phyloP scores from a whole-genome alignment of 2,329 filamentous ascomycete genomes.

The Gaeumannomyces sp. region DNA sequence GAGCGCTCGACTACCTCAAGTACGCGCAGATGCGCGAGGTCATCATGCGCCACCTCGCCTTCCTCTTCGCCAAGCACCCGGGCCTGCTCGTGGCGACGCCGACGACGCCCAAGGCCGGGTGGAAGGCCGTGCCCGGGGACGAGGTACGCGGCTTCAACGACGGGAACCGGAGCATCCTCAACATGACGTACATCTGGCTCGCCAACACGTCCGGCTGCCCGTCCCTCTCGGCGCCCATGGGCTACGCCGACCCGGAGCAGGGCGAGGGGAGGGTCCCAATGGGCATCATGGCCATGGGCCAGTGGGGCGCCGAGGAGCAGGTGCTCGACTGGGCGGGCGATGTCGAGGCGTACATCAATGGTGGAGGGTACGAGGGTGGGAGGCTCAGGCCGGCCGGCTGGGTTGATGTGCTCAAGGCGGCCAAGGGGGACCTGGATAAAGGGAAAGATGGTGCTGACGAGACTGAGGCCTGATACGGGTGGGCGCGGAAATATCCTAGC shows the following conservation, averaged over 20 bases:
- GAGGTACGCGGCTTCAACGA: constrained; percentile 68
- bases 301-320: constrained; percentile 62
- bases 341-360: constrained; percentile 48
- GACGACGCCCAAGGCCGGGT: constrained; percentile 69
- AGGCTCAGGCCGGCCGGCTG: constrained; percentile 47
- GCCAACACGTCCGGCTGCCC: constrained; percentile 79
- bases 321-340: constrained; percentile 55
- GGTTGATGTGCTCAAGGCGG: constrained; percentile 48
- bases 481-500: no score
- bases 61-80: constrained; percentile 63
- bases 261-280: constrained; percentile 55
- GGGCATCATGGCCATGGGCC: constrained; percentile 56
- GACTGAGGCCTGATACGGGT: not conserved
- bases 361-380: constrained; percentile 34
- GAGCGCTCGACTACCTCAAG: constrained; percentile 63
- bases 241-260: constrained; percentile 55
- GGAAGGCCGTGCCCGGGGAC: constrained; percentile 55
- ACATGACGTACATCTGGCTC: constrained; percentile 81
- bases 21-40: constrained; percentile 68
- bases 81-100: constrained; percentile 75
- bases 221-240: constrained; percentile 67
- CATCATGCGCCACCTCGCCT: constrained; percentile 71
- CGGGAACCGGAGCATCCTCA: constrained; percentile 63
- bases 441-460: not conserved
- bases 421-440: constrained; percentile 18